Conservation (phyloP, 1,284 basidiomycete species). For the Marasmius tenuissimus region DNA sequence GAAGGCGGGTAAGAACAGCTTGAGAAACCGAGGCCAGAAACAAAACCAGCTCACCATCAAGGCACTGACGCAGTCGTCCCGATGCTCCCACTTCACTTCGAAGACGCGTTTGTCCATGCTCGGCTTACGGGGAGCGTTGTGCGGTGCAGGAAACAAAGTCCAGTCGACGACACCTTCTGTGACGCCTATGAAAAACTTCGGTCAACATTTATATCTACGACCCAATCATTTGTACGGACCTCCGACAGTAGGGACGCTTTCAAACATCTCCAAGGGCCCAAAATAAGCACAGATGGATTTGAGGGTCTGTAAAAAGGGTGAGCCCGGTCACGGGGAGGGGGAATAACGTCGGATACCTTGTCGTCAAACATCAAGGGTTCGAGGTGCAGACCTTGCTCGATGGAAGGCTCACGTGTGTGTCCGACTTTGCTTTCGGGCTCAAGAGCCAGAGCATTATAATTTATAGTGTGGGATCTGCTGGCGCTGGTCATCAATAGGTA, state of each 20-base stretch:
- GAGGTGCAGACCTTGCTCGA: slow-evolving; percentile 43
- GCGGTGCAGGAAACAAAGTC: slow-evolving; percentile 33
- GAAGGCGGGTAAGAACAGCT: neutral
- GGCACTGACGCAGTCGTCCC: slow-evolving; percentile 72
- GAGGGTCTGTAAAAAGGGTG: slow-evolving; percentile 21
- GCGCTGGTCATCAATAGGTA: neutral
- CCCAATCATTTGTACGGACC: neutral
- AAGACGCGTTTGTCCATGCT: slow-evolving; percentile 62
- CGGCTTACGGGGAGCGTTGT: slow-evolving; percentile 50
- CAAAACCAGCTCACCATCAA: slow-evolving; percentile 50
- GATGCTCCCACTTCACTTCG: slow-evolving; percentile 75
- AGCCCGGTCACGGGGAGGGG: neutral
- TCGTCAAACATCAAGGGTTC: slow-evolving; percentile 57
- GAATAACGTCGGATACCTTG: slow-evolving; percentile 40
- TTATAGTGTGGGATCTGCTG: slow-evolving; percentile 50
- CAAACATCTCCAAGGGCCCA: slow-evolving; percentile 26
- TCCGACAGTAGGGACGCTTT: slow-evolving; percentile 8
- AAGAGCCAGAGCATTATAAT: slow-evolving; percentile 58
- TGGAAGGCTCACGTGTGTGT: slow-evolving; percentile 19
- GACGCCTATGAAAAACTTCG: neutral
- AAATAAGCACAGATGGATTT: slow-evolving; percentile 22
- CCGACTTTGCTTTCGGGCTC: slow-evolving; percentile 30
- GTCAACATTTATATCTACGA: neutral
- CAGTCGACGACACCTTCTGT: neutral
- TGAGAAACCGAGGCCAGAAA: slow-evolving; percentile 6